Evolutionary conservation across 352 stramenopile species (phyloP), one percentile per base, ranked within the genome.

Genomic region (Globisporangium nodosum): DNA sequence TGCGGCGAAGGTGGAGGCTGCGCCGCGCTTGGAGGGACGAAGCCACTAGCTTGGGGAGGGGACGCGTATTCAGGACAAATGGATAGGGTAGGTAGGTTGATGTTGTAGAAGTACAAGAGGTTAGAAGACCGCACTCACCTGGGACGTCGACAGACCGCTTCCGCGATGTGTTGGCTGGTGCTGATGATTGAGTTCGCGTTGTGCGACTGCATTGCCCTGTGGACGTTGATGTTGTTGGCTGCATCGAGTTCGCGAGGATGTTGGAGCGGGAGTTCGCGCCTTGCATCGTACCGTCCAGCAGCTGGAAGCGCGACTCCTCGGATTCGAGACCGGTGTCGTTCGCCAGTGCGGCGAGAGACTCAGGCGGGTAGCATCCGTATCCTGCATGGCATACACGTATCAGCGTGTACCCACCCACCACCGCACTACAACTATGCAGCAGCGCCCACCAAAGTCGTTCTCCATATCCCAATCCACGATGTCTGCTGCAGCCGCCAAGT

Each of bases 401-500:
- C n/a, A 49, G 43, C 40, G 16, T 16, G 12, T 16, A 3, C n/a
- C 40, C 13, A 6, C 40, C 16, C 11, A 6, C 20, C 6, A 15
- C 20, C 20, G 8, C 21, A 24, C 21, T 30, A 5, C 0, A 49
- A 3, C n/a, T 11, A 18, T 15, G 3, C 18, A 16, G 20, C 7
- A 24, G 1, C 20, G 20, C 45, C 24, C 5, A 55, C n/a, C 15
- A 51, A 40, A 27, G 13, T 7, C 20, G 21, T 24, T 43, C 2
- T 66, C 56, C 20, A 62, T 35, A 4, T 74, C 64, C 60, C 61
- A 73, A 18, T 46, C 49, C 11, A 48, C 35, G n/a, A 76, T 60
- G 9, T 73, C 64, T 8, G 70, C 70, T 2, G 66, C 74, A 33
- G 69, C 69, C 30, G 63, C 64, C 3, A 81, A 33, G 21, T 84